Percentiles rank a stretch among this genome's conserved stretches.
Evolutionary conservation across 1,284 basidiomycete genomes (phyloP).

Genomic region (Irpex lacteus): DNA sequence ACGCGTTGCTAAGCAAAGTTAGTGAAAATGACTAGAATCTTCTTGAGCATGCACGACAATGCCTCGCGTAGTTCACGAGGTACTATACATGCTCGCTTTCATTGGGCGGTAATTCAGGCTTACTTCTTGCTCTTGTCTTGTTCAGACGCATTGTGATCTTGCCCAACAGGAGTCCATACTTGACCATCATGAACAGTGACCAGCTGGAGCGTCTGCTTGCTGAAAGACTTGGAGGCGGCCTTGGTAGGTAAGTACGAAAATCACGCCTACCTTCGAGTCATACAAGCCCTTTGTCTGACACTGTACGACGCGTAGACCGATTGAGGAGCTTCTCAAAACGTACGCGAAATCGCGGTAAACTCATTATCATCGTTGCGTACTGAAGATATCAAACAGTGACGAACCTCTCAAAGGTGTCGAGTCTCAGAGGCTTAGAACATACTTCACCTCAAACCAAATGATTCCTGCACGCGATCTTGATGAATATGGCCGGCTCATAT

Average conservation of each 20-base stretch:
- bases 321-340: not conserved
- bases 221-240: not conserved
- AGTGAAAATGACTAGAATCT: too few relatives aligned
- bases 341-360: not conserved
- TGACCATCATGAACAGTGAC: not conserved
- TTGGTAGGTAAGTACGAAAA: not conserved
- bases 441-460: conserved; percentile 33
- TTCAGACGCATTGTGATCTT: not conserved
- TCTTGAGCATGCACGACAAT: too few relatives aligned
- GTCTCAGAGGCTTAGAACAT: conserved; percentile 36
- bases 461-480: conserved; percentile 35
- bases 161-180: too few relatives aligned
- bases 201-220: not conserved
- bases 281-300: not conserved
- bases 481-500: conserved; percentile 26
- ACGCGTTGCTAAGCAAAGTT: too few relatives aligned
- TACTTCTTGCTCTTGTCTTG: not conserved
- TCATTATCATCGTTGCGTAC: not conserved
- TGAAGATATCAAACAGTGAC: conserved; percentile 16
- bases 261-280: not conserved
- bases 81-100: too few relatives aligned
- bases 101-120: too few relatives aligned
- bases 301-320: not conserved
- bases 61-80: too few relatives aligned
- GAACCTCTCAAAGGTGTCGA: conserved; percentile 36